Base-by-base conservation (phyloP, 2,329 filamentous ascomycete genomes). In the Celoporthe dispersa region DNA sequence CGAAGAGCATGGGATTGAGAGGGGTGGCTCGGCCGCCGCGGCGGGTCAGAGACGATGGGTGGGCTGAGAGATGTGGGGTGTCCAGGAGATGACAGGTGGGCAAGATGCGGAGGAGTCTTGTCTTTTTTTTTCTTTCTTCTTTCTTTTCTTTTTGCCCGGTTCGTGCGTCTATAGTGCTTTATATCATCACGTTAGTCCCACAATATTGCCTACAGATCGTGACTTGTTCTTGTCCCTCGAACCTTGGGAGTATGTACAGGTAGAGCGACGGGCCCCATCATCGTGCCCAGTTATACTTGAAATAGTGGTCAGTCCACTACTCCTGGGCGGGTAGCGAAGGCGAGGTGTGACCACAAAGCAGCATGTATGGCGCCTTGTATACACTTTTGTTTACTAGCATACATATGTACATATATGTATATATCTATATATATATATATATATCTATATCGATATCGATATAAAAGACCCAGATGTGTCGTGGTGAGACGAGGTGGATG, bases 1-100 rank as follows among this genome's bases (percentile, higher is more conserved):
- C 48, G 33, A 55, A 19, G 63, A 69, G 41, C 64, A 68, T 35
- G 70, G 61, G 22, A 25, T 70, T 31, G 57, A 70, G 53, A 51
- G 28, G 55, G 55, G 60, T 22, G 65, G 63, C 3, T 62, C 44
- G 41, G 39, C n/a, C n/a, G 35, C 6, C 37, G n/a, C n/a, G 25
- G 53, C 28, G 1, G n/a, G 35, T 39, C 14, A 31, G 37, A 44
- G 35, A 31, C 22, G 65, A 60, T 69, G 16, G 28, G 1, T 31
- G 33, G 53, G 53, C 19, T 31, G 14, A 31, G 53, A 55, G 25
- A 11, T 39, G 51, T 22, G 16, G 28, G 37, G 8, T 35, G 33
- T 19, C 28, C 14, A 37, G 57, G 33, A 57, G 53, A 28, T 25
- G 1, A 11, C 11, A 28, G 25, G 4, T 55, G 51, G 19, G 11